These are phyloP conservation scores for Chlorella vulgaris DNA, from an alignment of 139 green algal genomes.

Conservation along the genomic window DNA sequence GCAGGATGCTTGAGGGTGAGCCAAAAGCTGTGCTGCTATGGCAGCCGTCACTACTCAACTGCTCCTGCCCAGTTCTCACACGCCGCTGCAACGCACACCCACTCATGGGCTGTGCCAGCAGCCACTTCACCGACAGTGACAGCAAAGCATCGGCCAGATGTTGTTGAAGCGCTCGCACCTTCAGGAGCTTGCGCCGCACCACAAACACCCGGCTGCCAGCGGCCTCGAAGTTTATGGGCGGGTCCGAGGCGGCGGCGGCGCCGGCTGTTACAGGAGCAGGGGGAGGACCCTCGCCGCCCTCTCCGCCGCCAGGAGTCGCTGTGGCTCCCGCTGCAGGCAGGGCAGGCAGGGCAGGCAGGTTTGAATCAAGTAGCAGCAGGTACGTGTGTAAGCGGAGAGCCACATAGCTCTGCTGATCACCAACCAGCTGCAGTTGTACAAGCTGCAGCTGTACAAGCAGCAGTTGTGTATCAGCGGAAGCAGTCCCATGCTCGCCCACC, in stretches of 20 bases:
- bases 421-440: background rate
- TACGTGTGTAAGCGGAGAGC: background rate
- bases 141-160: no score
- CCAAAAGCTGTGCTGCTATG: no score
- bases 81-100: no score
- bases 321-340: background rate
- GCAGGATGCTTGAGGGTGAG: background rate
- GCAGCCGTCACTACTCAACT: no score
- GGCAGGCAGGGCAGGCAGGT: background rate
- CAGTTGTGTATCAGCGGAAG: no score
- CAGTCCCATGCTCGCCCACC: background rate
- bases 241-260: background rate
- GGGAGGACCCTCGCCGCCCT: no score
- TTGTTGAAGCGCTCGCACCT: no score
- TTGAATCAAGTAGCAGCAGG: background rate
- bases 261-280: background rate
- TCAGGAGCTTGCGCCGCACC: conserved; percentile 42
- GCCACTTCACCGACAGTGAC: no score
- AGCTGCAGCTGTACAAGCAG: no score
- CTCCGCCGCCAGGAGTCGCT: background rate
- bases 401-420: background rate
- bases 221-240: conserved; percentile 41
- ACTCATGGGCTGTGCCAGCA: no score
- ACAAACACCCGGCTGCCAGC: conserved; percentile 37
- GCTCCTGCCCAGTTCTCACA: no score